Base-by-base conservation (phyloP, 202 grass and related monocot genomes). In the Bolboschoenoplectus hybrid region DNA sequence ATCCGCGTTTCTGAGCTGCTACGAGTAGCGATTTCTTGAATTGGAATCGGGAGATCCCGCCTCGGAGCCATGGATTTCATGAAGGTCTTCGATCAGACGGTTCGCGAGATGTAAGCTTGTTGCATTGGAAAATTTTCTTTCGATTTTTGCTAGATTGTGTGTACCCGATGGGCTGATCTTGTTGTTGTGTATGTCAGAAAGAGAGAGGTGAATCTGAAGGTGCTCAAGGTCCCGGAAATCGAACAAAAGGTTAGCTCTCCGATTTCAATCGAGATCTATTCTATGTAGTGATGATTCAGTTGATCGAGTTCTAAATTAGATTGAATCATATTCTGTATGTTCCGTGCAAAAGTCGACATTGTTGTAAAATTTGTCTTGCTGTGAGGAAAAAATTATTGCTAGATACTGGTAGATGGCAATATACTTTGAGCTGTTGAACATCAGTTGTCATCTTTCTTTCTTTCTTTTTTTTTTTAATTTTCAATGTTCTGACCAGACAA, bases 181-280 rank as follows among this genome's bases (percentile, higher is more conserved):
- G 55, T 26, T 50, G 55, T 7, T 73, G 61, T 81, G 16, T 74
- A 56, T 85, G 85, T 80, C 90, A 99, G 94, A 82, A 99, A 99
- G 88, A 90, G 97, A 83, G 97, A 99, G 92, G 97, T 99, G 47
- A 99, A 99, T 97, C 86, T 99, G 64, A 99, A 94, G 83, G 97
- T 99, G 85, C 97, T 99, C 87, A 99, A 99, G 89, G 94, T 99
- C 9, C 97, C 97, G 19, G 97, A 99, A 85, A 90, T 99, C n/a
- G 97, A 99, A 85, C 97, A 99, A 75, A 97, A 99, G 97, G 97
- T 99, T 83, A 67, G 90, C 74, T 85, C 78, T 88, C n/a, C 57
- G n/a, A 58, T 81, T 17, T 82, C 80, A 84, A 87, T 92, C 71
- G 86, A 66, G 68, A 77, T 82, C 6, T 45, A 3, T 80, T 35